These are phyloP conservation scores for Trypanosoma caninum DNA, from an alignment of 208 protist genomes.

Conservation along the genomic window DNA sequence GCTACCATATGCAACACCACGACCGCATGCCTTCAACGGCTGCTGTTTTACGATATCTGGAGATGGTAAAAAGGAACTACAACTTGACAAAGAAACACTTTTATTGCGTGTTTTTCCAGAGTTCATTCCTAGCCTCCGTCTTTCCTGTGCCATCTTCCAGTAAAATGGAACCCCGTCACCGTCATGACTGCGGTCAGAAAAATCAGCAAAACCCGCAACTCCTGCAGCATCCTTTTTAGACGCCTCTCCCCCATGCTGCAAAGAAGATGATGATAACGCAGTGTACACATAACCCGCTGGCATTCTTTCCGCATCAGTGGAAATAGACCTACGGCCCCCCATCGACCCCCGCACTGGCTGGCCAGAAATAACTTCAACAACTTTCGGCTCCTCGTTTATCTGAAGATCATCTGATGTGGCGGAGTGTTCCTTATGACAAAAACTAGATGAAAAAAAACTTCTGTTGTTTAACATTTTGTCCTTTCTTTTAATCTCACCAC, in stretches of 20 bases:
- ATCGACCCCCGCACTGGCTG: background rate
- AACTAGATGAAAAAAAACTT: too few relatives aligned
- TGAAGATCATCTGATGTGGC: too few relatives aligned
- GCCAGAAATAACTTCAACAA: too few relatives aligned
- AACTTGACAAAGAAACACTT: background rate
- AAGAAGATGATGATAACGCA: constrained; percentile 10
- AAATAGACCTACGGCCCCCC: constrained; percentile 10
- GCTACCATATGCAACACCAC: background rate
- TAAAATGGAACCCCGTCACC: background rate
- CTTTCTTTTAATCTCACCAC: too few relatives aligned
- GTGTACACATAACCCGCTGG: constrained; percentile 6
- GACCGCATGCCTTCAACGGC: background rate
- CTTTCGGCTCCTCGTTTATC: too few relatives aligned
- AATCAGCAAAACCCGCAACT: too few relatives aligned
- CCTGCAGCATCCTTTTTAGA: too few relatives aligned
- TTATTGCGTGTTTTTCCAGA: background rate
- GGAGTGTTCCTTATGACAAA: too few relatives aligned
- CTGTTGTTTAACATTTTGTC: too few relatives aligned
- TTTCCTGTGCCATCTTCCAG: constrained; percentile 6
- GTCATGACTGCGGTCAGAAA: too few relatives aligned
- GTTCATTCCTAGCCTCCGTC: background rate
- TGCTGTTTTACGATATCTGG: background rate
- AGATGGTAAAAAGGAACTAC: background rate
- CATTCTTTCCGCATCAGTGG: constrained; percentile 17
- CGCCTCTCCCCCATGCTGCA: background rate